Percentiles rank a stretch among this genome's conserved stretches.
These are phyloP conservation scores for Phytomonas sp. DNA, from an alignment of 208 protist species.

Conservation along the genomic window DNA sequence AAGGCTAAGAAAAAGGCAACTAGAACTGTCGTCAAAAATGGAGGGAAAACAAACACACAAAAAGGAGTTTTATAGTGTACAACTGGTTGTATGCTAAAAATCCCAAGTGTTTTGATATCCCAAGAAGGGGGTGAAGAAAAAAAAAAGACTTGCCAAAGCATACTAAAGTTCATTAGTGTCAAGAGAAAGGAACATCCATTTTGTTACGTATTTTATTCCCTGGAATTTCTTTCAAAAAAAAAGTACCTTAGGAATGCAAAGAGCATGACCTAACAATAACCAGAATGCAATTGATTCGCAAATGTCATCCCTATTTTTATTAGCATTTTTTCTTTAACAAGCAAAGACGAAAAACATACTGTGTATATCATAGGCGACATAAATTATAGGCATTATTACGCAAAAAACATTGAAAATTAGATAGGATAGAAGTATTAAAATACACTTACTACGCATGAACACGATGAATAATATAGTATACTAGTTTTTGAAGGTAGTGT, in stretches of 20 bases:
- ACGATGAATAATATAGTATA: not conserved
- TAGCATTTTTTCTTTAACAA: conserved; percentile 6
- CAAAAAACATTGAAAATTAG: too few species aligned
- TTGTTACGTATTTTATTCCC: not conserved
- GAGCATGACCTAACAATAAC: not conserved
- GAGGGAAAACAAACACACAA: conserved; percentile 8
- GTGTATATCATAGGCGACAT: too few species aligned
- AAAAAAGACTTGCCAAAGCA: not conserved
- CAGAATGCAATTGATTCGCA: not conserved
- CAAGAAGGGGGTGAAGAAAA: not conserved
- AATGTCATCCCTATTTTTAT: not conserved
- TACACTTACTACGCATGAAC: not conserved
- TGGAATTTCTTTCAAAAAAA: too few species aligned
- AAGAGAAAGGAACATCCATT: not conserved
- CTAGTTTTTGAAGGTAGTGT: conserved; percentile 1
- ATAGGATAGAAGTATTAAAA: conserved; percentile 17
- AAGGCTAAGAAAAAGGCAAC: not conserved
- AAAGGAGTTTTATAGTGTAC: not conserved
- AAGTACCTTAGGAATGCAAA: not conserved
- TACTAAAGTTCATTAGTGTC: not conserved
- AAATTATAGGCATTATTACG: too few species aligned
- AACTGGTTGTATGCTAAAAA: not conserved
- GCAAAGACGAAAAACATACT: conserved; percentile 16
- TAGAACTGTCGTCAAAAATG: not conserved
- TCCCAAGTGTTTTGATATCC: not conserved